Base-by-base conservation (phyloP, 2,329 filamentous ascomycete species). In the Mycosphaerella sp. region DNA sequence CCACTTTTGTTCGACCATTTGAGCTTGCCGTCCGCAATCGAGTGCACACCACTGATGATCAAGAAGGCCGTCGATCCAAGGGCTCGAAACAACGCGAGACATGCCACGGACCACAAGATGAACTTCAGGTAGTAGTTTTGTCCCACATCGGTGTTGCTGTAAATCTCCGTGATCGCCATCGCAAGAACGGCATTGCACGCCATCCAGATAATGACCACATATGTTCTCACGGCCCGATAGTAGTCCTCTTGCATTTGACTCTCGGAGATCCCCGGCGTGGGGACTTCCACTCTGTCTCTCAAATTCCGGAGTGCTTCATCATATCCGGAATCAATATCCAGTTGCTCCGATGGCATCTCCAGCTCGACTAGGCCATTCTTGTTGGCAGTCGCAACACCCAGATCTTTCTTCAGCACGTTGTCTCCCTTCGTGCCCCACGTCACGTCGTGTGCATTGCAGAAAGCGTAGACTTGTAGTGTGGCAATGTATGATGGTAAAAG, bases 371-470 rank as follows among this genome's bases (percentile, higher is more conserved):
- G 89, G 55, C 85, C 80, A 45, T 78, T 78, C 44, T 81, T 81
- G 60, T 87, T 84, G 1, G 57, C 45, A 47, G 87, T 82, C 10
- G 95, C 93, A 5, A 87, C 84, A 53, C 93, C 93, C 0, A 98
- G 83, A 69, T 98, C 95, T 6, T 87, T 96, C 71, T 89, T 86
- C 65, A 93, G 85, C 36, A 95, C 84, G 71, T 98, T 98, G 78
- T 98, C 93, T 54, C 93, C 93, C 74, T 98, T 98, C 44, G 93
- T 98, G 43, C 93, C 93, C 93, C 93, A 98, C 0, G 91, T 95
- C 17, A 98, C 90, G 70, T 98, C 93, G 80, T 98, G 93, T 0
- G 92, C 95, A 75, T 98, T 98, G 78, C 93, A 97, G 73, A 98
- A 98, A 42, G 93, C 93, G 73, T 98, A 98, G 17, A 97, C 90